Evolutionary conservation across 2,329 filamentous ascomycete genomes (phyloP).

Genomic region (Ceratocystis ficicola): DNA sequence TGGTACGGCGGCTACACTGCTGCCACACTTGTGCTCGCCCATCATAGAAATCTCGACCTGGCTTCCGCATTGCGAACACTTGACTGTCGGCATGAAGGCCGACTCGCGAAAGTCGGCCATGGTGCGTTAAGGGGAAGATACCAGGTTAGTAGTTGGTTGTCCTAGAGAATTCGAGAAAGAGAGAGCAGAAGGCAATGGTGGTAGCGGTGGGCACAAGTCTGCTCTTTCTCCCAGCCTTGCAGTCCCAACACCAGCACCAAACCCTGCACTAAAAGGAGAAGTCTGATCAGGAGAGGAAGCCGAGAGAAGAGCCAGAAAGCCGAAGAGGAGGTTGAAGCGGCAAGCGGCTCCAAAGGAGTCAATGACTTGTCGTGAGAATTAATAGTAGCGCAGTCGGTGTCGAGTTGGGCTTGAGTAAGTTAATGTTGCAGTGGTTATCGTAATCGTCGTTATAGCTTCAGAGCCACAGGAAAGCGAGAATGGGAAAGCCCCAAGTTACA

Average conservation of each 20-base stretch:
- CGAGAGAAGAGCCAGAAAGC: background rate
- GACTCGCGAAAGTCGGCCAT: conserved; percentile 43
- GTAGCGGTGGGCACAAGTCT: background rate
- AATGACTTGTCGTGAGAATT: no score
- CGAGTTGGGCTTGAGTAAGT: no score
- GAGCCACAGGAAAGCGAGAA: no score
- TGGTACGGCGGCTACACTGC: conserved; percentile 12
- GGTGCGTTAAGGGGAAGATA: background rate
- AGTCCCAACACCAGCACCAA: conserved; percentile 2
- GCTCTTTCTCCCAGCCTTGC: background rate
- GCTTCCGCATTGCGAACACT: conserved; percentile 67
- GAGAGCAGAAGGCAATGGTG: background rate
- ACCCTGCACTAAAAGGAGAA: background rate
- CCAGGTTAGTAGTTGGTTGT: background rate
- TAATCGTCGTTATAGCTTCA: no score
- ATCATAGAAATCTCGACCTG: conserved; percentile 76
- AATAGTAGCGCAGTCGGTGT: no score
- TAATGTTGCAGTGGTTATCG: no score
- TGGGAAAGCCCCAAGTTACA: no score
- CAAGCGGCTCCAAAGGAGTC: background rate
- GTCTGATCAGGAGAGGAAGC: background rate
- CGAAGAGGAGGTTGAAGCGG: background rate
- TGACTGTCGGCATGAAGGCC: conserved; percentile 68
- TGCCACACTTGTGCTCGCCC: conserved; percentile 65
- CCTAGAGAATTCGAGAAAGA: background rate